Conservation (phyloP, 2,329 filamentous ascomycete genomes). For the Arthrobotrys musiformis region DNA sequence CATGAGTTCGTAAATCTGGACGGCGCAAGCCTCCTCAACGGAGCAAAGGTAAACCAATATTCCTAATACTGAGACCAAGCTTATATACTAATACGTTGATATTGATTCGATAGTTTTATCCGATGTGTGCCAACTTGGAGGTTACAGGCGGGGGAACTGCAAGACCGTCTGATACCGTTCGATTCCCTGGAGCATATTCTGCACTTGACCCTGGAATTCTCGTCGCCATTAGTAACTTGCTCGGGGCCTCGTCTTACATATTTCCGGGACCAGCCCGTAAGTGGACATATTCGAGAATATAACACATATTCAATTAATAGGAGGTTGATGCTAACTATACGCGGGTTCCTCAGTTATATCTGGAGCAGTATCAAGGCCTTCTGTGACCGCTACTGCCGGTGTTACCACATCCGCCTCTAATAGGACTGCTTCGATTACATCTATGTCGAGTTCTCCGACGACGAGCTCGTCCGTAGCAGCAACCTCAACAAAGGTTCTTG, state of each 20-base stretch:
- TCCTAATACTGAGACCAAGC: no score
- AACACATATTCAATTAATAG: no score
- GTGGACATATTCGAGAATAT: no score
- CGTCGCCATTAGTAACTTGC: constrained; percentile 9
- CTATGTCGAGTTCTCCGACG: not conserved
- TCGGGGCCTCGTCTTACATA: not conserved
- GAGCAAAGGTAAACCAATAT: constrained; percentile 42
- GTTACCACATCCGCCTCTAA: not conserved
- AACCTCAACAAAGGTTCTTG: not conserved
- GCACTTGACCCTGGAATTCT: constrained; percentile 30
- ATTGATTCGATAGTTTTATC: constrained; percentile 50
- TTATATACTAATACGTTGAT: no score
- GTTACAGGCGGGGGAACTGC: constrained; percentile 7
- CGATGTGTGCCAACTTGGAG: constrained; percentile 29
- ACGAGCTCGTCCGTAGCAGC: not conserved
- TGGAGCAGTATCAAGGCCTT: not conserved
- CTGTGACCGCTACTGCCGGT: not conserved
- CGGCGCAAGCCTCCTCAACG: constrained; percentile 6
- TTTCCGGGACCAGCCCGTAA: constrained; percentile 33
- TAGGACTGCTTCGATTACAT: not conserved
- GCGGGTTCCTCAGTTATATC: constrained; percentile 24
- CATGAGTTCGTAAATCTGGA: constrained; percentile 40
- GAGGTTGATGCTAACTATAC: no score
- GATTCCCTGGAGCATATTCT: constrained; percentile 39
- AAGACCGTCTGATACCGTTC: constrained; percentile 9